A percentile compares a stretch with the other conserved stretches of the same genome.
These are phyloP conservation scores for Mucor plumbeus DNA, from an alignment of 371 early-diverging fungal genomes.

Conservation along the genomic window DNA sequence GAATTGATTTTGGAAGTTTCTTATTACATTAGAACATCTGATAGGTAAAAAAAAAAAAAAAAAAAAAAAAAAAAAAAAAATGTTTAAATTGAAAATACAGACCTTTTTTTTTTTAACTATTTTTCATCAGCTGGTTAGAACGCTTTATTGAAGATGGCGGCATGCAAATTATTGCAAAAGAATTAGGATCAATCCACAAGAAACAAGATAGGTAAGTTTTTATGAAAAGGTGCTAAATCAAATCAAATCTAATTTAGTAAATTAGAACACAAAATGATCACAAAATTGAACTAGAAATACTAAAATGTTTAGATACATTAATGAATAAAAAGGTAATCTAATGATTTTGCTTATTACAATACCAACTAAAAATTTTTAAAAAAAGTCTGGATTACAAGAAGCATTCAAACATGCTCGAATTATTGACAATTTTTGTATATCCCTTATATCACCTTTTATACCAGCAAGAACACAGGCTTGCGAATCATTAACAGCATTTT, in stretches of 20 bases:
- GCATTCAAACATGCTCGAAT: constrained; percentile 57
- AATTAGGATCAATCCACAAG: constrained; percentile 59
- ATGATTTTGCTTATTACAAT: not conserved
- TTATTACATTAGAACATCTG: constrained; percentile 31
- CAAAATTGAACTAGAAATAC: constrained; percentile 79
- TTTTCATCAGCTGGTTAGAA: constrained; percentile 51
- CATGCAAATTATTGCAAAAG: constrained; percentile 67
- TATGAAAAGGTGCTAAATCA: not conserved
- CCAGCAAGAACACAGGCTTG: constrained; percentile 77
- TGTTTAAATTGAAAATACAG: not conserved
- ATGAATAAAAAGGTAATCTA: constrained; percentile 69
- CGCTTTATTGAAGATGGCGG: constrained; percentile 75
- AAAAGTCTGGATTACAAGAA: constrained; percentile 50
- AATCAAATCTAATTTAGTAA: not conserved
- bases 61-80: too few species aligned
- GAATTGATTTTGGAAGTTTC: constrained; percentile 31
- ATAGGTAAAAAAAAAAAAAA: constrained; percentile 17
- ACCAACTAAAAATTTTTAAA: too few species aligned
- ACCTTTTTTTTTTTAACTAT: not conserved
- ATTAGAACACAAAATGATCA: constrained; percentile 68
- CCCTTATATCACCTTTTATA: constrained; percentile 82
- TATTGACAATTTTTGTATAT: constrained; percentile 72
- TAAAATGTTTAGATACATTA: constrained; percentile 78
- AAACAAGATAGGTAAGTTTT: constrained; percentile 41
- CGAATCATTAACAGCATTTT: constrained; percentile 81